Conservation (phyloP, 352 stramenopile genomes). For the Phytophthora tubulina region DNA sequence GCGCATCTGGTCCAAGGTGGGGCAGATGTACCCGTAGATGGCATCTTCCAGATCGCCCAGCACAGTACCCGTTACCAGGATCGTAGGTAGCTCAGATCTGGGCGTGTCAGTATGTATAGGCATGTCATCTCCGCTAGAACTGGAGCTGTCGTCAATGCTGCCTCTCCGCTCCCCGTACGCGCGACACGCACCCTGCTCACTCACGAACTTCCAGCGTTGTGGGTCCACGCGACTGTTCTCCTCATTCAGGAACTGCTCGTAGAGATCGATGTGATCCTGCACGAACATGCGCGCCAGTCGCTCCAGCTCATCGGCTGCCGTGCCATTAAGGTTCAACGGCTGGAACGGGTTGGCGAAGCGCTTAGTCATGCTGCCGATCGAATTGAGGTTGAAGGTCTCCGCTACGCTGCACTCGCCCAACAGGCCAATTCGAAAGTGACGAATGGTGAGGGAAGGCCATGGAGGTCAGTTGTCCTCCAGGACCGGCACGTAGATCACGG, state of each 20-base stretch:
- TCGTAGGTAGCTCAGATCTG: conserved; percentile 31
- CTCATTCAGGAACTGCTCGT: conserved; percentile 51
- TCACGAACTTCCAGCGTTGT: conserved; percentile 52
- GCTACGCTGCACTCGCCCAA: not conserved
- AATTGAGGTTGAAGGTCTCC: not conserved
- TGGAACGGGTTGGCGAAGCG: conserved; percentile 57
- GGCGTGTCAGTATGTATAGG: conserved; percentile 39
- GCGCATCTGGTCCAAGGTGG: conserved; percentile 47
- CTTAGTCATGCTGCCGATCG: conserved; percentile 35
- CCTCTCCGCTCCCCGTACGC: conserved; percentile 50
- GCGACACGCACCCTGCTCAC: conserved; percentile 46
- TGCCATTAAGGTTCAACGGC: conserved; percentile 41
- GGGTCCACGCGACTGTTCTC: conserved; percentile 45
- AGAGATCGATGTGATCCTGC: conserved; percentile 49
- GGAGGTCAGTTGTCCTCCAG: not conserved
- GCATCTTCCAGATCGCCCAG: conserved; percentile 55
- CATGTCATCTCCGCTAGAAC: conserved; percentile 35
- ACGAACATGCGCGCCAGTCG: conserved; percentile 49
- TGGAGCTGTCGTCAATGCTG: conserved; percentile 35
- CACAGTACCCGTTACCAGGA: conserved; percentile 50
- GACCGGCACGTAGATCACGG: conserved; percentile 1
- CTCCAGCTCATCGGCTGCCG: conserved; percentile 37
- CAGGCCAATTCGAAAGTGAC: conserved; percentile 19
- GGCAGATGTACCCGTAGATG: conserved; percentile 54
- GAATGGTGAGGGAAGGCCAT: not conserved